Conservation (phyloP, 78 protist species). For the slime mould (Dictyostelium discoideum) region DNA sequence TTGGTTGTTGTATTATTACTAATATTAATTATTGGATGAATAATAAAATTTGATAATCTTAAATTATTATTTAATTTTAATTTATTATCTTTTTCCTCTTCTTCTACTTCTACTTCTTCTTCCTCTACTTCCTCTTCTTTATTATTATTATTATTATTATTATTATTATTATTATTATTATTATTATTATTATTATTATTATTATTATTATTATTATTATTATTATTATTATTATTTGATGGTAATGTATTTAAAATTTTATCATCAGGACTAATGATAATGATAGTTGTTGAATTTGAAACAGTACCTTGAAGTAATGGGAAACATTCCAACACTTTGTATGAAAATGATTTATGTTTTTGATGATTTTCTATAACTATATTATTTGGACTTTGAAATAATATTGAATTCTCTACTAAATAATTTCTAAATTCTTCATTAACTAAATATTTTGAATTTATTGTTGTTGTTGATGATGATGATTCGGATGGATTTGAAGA, state of each 20-base stretch:
- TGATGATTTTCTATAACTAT: neutral
- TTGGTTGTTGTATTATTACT: neutral
- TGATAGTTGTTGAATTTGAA: slow-evolving; percentile 14
- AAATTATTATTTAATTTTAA: neutral
- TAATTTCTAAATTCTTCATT: slow-evolving; percentile 24
- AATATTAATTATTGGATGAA: slow-evolving; percentile 15
- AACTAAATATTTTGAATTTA: slow-evolving; percentile 41
- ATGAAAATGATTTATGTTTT: neutral
- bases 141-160: too few species aligned
- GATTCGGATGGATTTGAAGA: neutral
- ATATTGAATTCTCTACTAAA: neutral
- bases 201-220: neutral
- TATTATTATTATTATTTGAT: neutral
- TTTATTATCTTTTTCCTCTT: neutral
- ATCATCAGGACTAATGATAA: slow-evolving; percentile 47
- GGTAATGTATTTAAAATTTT: neutral
- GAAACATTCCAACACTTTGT: slow-evolving; percentile 38
- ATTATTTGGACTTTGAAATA: neutral
- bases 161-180: neutral
- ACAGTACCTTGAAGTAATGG: slow-evolving; percentile 63
- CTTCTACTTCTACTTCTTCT: neutral
- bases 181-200: neutral
- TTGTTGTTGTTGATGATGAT: neutral
- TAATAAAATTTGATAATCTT: slow-evolving; percentile 60
- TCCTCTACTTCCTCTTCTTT: neutral